Evolutionary conservation across 495 filamentous ascomycete genomes (phyloP).

Genomic region (Penicillium tannophilum): DNA sequence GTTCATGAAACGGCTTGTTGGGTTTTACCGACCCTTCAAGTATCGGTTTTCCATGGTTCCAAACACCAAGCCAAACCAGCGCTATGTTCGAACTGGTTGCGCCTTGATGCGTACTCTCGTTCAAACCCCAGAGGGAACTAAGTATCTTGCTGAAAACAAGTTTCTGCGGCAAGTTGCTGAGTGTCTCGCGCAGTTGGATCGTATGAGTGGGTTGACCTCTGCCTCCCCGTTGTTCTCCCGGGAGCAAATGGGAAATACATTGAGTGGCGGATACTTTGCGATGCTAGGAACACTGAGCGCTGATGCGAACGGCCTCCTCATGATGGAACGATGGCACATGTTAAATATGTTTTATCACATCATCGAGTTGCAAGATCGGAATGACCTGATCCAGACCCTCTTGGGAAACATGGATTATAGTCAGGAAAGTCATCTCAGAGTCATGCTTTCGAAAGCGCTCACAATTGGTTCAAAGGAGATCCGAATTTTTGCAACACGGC

Average conservation of each 20-base stretch:
- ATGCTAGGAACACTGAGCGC: slow-evolving; percentile 85
- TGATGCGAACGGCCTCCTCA: slow-evolving; percentile 77
- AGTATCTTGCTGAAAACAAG: slow-evolving; percentile 88
- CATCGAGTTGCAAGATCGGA: slow-evolving; percentile 83
- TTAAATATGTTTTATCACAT: slow-evolving; percentile 99
- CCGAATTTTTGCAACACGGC: slow-evolving; percentile 80
- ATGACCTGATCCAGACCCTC: slow-evolving; percentile 85
- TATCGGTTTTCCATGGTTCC: slow-evolving; percentile 84
- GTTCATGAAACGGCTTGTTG: slow-evolving; percentile 90
- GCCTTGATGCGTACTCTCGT: slow-evolving; percentile 83
- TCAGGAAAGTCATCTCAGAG: slow-evolving; percentile 82
- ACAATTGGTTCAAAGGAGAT: slow-evolving; percentile 91
- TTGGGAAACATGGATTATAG: slow-evolving; percentile 90
- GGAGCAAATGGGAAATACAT: slow-evolving; percentile 77
- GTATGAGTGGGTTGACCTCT: slow-evolving; percentile 86
- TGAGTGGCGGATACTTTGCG: slow-evolving; percentile 90
- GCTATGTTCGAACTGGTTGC: slow-evolving; percentile 88
- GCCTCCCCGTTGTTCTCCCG: slow-evolving; percentile 83
- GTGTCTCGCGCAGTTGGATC: slow-evolving; percentile 91
- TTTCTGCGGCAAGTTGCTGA: slow-evolving; percentile 90
- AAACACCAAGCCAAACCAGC: slow-evolving; percentile 89
- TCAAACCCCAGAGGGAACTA: slow-evolving; percentile 78
- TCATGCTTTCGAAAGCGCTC: slow-evolving; percentile 89
- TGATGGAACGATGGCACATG: slow-evolving; percentile 95
- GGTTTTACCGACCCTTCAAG: slow-evolving; percentile 96